These are phyloP conservation scores for Microbotryum silenes-acaulis DNA, from an alignment of 1,284 basidiomycete species.

Conservation along the genomic window DNA sequence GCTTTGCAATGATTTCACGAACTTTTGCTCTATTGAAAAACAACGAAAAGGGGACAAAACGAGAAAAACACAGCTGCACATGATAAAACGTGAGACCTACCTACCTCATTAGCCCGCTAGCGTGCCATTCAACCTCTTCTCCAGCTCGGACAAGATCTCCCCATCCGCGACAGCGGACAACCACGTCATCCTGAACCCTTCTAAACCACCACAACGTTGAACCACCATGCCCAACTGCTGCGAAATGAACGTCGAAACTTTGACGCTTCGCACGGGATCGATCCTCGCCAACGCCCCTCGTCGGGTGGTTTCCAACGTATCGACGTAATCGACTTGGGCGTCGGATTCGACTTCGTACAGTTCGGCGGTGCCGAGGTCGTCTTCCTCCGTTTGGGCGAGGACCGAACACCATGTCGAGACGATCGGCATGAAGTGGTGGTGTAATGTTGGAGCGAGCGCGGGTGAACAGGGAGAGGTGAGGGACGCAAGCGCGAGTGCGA, in stretches of 20 bases:
- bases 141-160: constrained; percentile 29
- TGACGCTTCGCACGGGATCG: constrained; percentile 30
- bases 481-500: constrained; percentile 32
- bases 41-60: neutral
- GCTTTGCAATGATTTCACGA: neutral
- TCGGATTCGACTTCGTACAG: constrained; percentile 28
- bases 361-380: constrained; percentile 32
- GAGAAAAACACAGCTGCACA: neutral
- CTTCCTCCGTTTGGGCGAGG: constrained; percentile 33
- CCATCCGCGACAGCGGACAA: constrained; percentile 23
- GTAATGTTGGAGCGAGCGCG: too few relatives aligned
- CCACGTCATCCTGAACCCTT: constrained; percentile 22
- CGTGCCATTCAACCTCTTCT: constrained; percentile 16
- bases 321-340: constrained; percentile 24
- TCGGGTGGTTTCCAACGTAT: constrained; percentile 27
- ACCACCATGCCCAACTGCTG: constrained; percentile 23
- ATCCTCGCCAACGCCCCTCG: constrained; percentile 16
- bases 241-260: constrained; percentile 21
- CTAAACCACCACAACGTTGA: constrained; percentile 26
- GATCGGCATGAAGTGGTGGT: constrained; percentile 14
- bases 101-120: constrained; percentile 5
- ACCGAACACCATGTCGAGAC: constrained; percentile 32
- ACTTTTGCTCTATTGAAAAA: neutral
- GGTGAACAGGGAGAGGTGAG: neutral
- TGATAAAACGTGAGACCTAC: neutral